Evolutionary conservation across 2,329 filamentous ascomycete species (phyloP), one percentile per base, ranked within the genome.

Genomic region (Nemania bipapillata): DNA sequence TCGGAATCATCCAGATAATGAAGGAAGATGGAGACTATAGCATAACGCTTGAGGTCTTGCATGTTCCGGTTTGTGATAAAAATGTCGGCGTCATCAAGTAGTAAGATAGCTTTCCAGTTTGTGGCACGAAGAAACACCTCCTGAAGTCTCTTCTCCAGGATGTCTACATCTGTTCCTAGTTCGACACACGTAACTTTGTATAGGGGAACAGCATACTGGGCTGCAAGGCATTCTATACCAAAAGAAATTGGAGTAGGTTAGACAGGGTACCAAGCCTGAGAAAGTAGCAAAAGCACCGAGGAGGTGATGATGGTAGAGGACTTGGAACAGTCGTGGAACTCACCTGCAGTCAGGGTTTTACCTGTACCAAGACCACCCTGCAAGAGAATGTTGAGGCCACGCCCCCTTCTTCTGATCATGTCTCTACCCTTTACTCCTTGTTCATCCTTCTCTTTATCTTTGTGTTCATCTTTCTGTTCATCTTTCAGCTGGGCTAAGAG

Each of bases 1-100:
- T 66, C 60, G 1, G 70, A 71, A 40, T 67, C 57, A 20, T 72
- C 70, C 3, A 72, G 70, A 24, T 68, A 59, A 6, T 64, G 53
- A 22, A 72, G 60, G 40, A 72, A 69, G 17, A 37, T 65, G 20
- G 68, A 72, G 3, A 70, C 58, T 15, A 68, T n/a, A 9, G 62
- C 49, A 56, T 45, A 49, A 24, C 53, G 52, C 20, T 50, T 57
- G 17, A 60, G 3, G n/a, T 60, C 54, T 2, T 61, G n/a, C 7
- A 5, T 5, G 1, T 55, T 9, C 2, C 68, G 61, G 9, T 49
- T 17, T 20, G 26, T 26, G 12, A 70, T 52, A 52, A 72, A 68
- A 6, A 70, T 63, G n/a, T 73, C 72, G 20, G 65, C 68, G 9
- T 70, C 70, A 59, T 73, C 72, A 1, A 73, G 64, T 8, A 72